Evolutionary conservation across 495 filamentous ascomycete genomes (phyloP).

Genomic region (Lepraria neglecta): DNA sequence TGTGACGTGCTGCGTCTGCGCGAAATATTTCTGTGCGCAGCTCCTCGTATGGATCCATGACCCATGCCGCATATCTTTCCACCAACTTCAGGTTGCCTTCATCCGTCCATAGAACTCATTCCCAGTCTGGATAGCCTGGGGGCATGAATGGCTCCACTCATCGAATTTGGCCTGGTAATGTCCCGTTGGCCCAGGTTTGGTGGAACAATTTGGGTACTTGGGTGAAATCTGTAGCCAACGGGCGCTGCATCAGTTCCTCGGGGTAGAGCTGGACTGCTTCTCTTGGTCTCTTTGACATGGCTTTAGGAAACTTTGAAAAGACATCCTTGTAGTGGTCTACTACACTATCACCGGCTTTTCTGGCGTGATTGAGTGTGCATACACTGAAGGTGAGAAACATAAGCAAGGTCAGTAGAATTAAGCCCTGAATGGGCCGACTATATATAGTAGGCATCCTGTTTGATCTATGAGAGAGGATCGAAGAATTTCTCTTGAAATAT

Average conservation of each 20-base stretch:
- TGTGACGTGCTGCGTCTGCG: conserved; percentile 22
- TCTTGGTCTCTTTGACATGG: not conserved
- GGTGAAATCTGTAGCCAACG: conserved; percentile 18
- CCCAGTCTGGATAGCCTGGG: conserved; percentile 25
- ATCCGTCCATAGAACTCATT: conserved; percentile 31
- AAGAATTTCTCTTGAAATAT: not conserved
- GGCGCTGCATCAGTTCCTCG: conserved; percentile 18
- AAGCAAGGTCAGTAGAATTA: not conserved
- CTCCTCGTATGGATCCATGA: conserved; percentile 20
- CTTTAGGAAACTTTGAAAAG: not conserved
- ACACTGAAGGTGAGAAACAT: conserved; percentile 11
- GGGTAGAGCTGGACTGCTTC: conserved; percentile 19
- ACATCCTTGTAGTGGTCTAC: conserved; percentile 3
- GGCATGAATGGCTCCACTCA: conserved; percentile 26
- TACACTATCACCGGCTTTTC: not conserved
- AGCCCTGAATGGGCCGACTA: conserved; percentile 2
- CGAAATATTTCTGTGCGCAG: conserved; percentile 26
- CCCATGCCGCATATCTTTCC: conserved; percentile 25
- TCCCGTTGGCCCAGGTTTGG: conserved; percentile 26
- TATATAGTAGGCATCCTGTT: not conserved
- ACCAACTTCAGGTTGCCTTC: conserved; percentile 26
- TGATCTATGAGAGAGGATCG: not conserved
- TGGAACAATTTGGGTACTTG: conserved; percentile 25
- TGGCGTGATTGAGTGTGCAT: not conserved
- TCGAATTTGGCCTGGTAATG: conserved; percentile 27